phyloP scores from a whole-genome alignment of 139 green algal species.

The Chlorella sp. region DNA sequence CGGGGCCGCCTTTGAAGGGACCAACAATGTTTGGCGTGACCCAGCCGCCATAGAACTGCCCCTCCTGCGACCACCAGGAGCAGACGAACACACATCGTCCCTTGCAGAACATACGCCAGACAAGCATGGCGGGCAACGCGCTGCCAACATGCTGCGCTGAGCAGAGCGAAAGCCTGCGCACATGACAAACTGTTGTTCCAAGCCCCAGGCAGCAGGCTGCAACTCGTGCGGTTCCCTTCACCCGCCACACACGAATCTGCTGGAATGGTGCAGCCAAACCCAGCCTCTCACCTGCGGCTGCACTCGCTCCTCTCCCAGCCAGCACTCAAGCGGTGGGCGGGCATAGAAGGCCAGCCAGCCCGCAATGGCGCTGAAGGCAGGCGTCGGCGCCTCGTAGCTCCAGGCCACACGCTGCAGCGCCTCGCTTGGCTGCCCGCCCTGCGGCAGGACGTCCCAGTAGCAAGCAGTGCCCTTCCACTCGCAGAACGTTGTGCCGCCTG shows the following conservation, averaged over 20 bases:
- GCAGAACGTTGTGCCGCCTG: slow-evolving; percentile 45
- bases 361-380: slow-evolving; percentile 47
- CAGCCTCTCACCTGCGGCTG: slow-evolving; percentile 28
- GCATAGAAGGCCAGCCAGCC: slow-evolving; percentile 58
- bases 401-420: slow-evolving; percentile 38
- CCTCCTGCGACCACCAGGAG: slow-evolving; percentile 39
- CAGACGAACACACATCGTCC: too few relatives aligned
- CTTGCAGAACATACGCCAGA: too few relatives aligned
- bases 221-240: too few relatives aligned
- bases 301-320: slow-evolving; percentile 53
- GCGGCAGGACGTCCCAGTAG: slow-evolving; percentile 45
- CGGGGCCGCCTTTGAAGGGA: slow-evolving; percentile 59
- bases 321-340: slow-evolving; percentile 45
- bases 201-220: too few relatives aligned
- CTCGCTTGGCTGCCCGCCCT: neutral
- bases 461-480: slow-evolving; percentile 66
- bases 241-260: too few relatives aligned
- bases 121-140: too few relatives aligned
- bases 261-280: too few relatives aligned
- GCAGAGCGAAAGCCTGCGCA: too few relatives aligned
- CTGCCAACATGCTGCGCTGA: too few relatives aligned
- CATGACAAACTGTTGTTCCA: too few relatives aligned
- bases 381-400: slow-evolving; percentile 57
- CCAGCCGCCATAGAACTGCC: slow-evolving; percentile 65
- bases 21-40: slow-evolving; percentile 53